Evolutionary conservation across 2,329 filamentous ascomycete genomes (phyloP), one percentile per base, ranked within the genome.

Genomic region (Ceratocystis diversiconidia): DNA sequence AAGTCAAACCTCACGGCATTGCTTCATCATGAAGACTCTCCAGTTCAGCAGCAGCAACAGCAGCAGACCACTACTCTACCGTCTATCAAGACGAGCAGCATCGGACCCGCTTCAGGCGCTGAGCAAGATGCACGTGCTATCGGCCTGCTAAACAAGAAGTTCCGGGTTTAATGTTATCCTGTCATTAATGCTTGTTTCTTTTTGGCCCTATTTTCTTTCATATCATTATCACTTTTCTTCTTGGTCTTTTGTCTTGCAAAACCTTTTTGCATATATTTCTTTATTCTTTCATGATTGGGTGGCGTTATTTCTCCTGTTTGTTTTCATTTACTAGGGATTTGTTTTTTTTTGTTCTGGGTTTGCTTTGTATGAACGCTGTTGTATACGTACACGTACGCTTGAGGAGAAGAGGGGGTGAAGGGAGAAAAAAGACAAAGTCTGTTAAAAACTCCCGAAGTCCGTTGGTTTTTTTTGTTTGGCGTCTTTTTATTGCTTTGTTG

Each of bases 61-160:
- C 52, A 57, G 52, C 52, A 57, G 15, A 76, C 77, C 43, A 76
- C 75, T 69, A 76, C 75, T 69, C 76, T 75, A 8, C 79, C 78
- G 67, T 73, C 76, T 32, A 76, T 69, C 57, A 76, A 71, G 71
- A 76, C 69, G 61, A 73, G 73, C 69, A 78, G 78, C 70, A 63
- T 57, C 19, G 48, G 76, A 75, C 6, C 72, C 72, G 68, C 82
- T 79, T 76, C 66, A 52, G 77, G 80, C 19, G 66, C 66, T 15
- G 66, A 63, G 32, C 86, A 89, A 72, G 87, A 89, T 69, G 80
- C 80, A 68, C 78, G 85, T 69, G 85, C 85, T 1, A 73, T 89
- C 59, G 79, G 84, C 69, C 84, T 88, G 72, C 76, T 90, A 62
- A 84, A 90, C 73, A 77, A 79, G 69, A 82, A 82, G 70, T 82